Base-by-base conservation (phyloP, 106 monocot species). In the Dendrobium chrysotoxum region DNA sequence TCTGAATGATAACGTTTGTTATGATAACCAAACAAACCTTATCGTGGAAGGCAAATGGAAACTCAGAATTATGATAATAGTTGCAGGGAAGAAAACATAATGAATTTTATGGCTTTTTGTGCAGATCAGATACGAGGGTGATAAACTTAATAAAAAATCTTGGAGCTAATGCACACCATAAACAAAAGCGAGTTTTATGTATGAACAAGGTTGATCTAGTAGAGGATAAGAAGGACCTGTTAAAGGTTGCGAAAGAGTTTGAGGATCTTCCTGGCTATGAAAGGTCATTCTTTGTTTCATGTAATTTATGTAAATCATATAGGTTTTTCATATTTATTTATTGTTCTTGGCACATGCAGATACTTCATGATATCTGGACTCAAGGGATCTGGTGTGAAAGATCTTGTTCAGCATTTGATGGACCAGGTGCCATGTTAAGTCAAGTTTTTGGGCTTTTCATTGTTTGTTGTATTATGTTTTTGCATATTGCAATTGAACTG, bases 161-260 rank as follows among this genome's bases (percentile, higher is more conserved):
- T n/a, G 99, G 99, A 65, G 85, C 58, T 54, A 76, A 91, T 78
- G 87, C 77, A 40, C 85, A 91, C 9, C 80, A 86, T 45, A 85
- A 81, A 42, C 92, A 99, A 79, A 92, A 88, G 76, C 85, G 99
- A 61, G 75, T 99, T 18, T 88, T 99, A 80, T 99, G 99, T 84
- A 93, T 99, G 95, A 99, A 99, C 72, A 99, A 99, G 83, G 86
- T 99, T 86, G 99, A 99, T 79, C 83, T 95, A 28, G 90, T 99
- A 31, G 83, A 89, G 57, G 91, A 93, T 50, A 99, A 95, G 77
- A 99, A 99, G 85, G 88, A 93, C 58, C 71, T 99, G 72, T 71
- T 95, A 35, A 95, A 99, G 84, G 99, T 95, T 79, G 88, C 91
- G 41, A 88, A 88, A 75, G 95, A 99, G 88, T 99, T 99, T 88